Base-by-base conservation (phyloP, 2,329 filamentous ascomycete genomes). In the Aspergillus ochraceoroseus region DNA sequence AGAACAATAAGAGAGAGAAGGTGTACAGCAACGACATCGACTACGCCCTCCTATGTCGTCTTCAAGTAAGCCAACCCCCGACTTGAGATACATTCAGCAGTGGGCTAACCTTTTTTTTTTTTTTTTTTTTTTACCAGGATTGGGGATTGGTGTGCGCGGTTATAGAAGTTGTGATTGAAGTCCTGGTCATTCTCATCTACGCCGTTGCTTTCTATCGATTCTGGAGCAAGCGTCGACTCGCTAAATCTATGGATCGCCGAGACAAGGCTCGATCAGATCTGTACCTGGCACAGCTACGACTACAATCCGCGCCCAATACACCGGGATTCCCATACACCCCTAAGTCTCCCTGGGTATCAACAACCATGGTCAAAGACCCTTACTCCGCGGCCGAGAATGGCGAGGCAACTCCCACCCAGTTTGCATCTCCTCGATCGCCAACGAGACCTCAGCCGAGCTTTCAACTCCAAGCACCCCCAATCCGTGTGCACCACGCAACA, bases 121-220 rank as follows among this genome's bases (percentile, higher is more conserved):
- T 28, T n/a, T n/a, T 8, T 8, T 12, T n/a, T 20, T 19, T n/a
- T 22, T 19, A 25, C 31, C 56, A 95, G 79, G 92, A 94, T 70
- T 98, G 92, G 92, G 78, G 84, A 27, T 76, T 98, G 49, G 85
- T 98, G 63, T 98, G 92, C 76, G 89, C 89, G 69, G 84, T 98
- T 62, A 96, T 98, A 64, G 92, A 98, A 68, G 76, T 98, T 53
- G 85, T 95, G 47, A 77, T 98, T 56, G 92, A 96, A 62, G 78
- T 86, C 52, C 83, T 96, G 60, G 87, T 85, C 61, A 94, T 98
- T 64, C 74, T 81, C 38, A 86, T 98, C 58, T 98, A 98, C 75
- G 87, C 79, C 59, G 77, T 95, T 61, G 82, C 95, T 64, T 95
- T 96, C 74, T 96, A 94, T 76, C 85, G 92, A 56, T 94, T 94